phyloP scores from a whole-genome alignment of 257 asterid genomes.

The Ajuga chamaepitys region DNA sequence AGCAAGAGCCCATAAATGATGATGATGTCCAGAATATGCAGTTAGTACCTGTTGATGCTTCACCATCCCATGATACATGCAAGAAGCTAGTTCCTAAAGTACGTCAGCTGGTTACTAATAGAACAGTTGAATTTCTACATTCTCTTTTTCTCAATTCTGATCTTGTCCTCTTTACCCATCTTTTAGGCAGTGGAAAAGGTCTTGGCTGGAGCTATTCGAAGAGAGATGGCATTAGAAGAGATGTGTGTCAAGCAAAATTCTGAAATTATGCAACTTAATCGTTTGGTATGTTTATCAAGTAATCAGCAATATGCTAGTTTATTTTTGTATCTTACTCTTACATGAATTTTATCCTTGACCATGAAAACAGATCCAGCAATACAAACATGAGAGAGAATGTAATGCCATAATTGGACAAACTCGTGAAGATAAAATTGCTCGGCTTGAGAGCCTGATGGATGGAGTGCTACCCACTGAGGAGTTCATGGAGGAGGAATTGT shows the following conservation, averaged over 20 bases:
- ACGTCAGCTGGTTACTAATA: constrained; percentile 25
- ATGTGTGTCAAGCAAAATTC: constrained; percentile 66
- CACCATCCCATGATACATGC: constrained; percentile 41
- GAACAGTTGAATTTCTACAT: constrained; percentile 7
- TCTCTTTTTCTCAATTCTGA: constrained; percentile 18
- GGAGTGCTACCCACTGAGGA: constrained; percentile 82
- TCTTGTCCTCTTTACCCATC: constrained; percentile 17
- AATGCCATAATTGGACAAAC: constrained; percentile 78
- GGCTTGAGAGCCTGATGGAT: constrained; percentile 96
- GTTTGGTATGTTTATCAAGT: constrained; percentile 53
- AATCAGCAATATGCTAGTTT: not conserved
- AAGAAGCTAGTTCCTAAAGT: constrained; percentile 80
- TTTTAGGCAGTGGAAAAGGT: constrained; percentile 94
- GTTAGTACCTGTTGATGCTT: constrained; percentile 61
- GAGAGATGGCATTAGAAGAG: constrained; percentile 99
- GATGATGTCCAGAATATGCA: constrained; percentile 62
- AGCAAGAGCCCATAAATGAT: constrained; percentile 27
- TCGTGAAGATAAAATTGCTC: constrained; percentile 89
- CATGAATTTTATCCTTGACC: constrained; percentile 7
- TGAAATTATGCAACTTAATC: constrained; percentile 84
- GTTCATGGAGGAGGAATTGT: constrained; percentile 76
- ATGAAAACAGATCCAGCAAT: constrained; percentile 73
- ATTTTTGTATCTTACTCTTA: constrained; percentile 7
- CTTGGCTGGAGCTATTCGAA: constrained; percentile 93
- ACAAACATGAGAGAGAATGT: constrained; percentile 98